Percentiles rank a stretch among this genome's conserved stretches.
phyloP scores from a whole-genome alignment of 257 asterid genomes.

The Paulownia fortunei region DNA sequence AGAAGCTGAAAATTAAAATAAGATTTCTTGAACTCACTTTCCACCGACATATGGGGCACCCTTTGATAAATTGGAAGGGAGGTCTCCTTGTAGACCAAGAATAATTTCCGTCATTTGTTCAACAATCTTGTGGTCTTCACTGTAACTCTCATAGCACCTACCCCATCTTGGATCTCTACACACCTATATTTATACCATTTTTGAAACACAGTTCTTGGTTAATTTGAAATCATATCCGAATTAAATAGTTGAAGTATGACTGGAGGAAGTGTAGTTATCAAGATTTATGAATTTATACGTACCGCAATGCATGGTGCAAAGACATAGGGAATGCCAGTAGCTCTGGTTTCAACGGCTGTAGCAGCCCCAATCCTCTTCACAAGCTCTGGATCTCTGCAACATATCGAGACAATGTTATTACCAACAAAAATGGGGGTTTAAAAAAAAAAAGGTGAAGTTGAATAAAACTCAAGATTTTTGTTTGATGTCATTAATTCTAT shows the following conservation, averaged over 20 bases:
- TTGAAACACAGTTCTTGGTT: too few species aligned
- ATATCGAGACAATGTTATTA: not conserved
- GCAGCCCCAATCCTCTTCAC: conserved; percentile 40
- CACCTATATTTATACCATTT: not conserved
- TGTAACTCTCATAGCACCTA: not conserved
- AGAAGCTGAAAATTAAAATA: too few species aligned
- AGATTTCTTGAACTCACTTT: conserved; percentile 29
- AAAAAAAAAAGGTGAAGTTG: not conserved
- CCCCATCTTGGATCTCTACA: conserved; percentile 47
- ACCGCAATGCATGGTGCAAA: conserved; percentile 45
- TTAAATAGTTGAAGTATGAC: too few species aligned
- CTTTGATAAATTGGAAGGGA: not conserved
- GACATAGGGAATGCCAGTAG: conserved; percentile 36
- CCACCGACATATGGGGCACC: conserved; percentile 34
- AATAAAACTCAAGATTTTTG: not conserved
- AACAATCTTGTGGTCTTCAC: conserved; percentile 6
- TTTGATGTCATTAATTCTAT: not conserved
- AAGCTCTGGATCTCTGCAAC: conserved; percentile 30
- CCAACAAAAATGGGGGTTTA: too few species aligned
- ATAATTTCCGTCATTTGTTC: conserved; percentile 35
- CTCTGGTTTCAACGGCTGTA: conserved; percentile 39
- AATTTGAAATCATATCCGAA: too few species aligned
- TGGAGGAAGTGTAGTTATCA: too few species aligned
- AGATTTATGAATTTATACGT: not conserved
- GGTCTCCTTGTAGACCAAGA: conserved; percentile 37